Conservation (phyloP, 345 rosid species). For the Brassica carinata region DNA sequence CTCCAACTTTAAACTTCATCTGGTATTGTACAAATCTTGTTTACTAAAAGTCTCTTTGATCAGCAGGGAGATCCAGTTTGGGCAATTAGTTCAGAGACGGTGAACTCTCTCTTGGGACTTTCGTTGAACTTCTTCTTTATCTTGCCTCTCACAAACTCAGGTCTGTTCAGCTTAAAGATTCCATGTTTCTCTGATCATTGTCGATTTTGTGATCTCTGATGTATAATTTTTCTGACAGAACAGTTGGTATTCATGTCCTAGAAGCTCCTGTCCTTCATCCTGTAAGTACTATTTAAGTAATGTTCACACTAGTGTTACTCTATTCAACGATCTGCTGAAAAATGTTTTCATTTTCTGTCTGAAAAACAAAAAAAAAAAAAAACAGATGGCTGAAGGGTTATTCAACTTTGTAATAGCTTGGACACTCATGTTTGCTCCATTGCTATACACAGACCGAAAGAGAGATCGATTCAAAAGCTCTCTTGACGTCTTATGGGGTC, state of each 20-base stretch:
- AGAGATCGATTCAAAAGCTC: constrained; percentile 79
- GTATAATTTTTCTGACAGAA: constrained; percentile 57
- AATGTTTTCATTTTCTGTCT: neutral
- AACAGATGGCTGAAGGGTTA: constrained; percentile 84
- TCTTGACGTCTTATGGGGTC: constrained; percentile 74
- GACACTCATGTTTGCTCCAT: constrained; percentile 98
- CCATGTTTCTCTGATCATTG: neutral
- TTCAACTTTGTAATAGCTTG: constrained; percentile 95
- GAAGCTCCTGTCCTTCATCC: constrained; percentile 91
- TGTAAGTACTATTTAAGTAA: constrained; percentile 44
- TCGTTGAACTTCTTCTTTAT: constrained; percentile 92
- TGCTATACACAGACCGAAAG: constrained; percentile 78
- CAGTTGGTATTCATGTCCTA: constrained; percentile 67
- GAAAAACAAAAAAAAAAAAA: neutral
- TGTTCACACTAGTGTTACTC: neutral
- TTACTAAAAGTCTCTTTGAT: neutral
- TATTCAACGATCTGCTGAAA: constrained; percentile 5
- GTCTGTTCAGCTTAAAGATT: constrained; percentile 41
- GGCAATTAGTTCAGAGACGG: constrained; percentile 77
- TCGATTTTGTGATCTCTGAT: neutral
- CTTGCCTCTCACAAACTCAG: constrained; percentile 74
- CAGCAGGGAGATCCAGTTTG: constrained; percentile 92
- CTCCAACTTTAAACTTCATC: neutral
- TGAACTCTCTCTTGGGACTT: constrained; percentile 73
- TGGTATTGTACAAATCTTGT: neutral